Evolutionary conservation across 148 eudicot genomes (phyloP).

Genomic region (Fagopyrum tataricum): DNA sequence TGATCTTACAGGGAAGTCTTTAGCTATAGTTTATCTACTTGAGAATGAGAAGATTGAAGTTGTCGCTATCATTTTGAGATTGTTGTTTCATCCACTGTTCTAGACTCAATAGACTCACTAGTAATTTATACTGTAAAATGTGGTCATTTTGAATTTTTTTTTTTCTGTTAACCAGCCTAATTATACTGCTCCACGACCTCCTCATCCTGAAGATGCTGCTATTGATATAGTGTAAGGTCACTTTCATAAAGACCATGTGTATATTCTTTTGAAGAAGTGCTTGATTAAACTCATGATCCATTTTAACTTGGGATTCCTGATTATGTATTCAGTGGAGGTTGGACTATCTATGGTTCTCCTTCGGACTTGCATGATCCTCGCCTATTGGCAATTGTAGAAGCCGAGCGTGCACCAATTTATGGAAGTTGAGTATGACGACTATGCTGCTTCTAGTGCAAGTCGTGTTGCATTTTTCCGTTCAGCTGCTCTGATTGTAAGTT

Average conservation of each 20-base stretch:
- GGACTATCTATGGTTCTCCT: slow-evolving; percentile 83
- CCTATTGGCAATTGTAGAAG: slow-evolving; percentile 72
- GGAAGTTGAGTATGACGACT: slow-evolving; percentile 85
- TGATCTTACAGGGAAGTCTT: slow-evolving; percentile 74
- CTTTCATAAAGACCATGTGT: neutral
- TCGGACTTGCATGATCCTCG: slow-evolving; percentile 86
- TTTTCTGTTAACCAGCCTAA: slow-evolving; percentile 51
- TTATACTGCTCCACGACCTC: slow-evolving; percentile 78
- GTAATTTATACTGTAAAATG: neutral
- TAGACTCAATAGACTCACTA: too few species aligned
- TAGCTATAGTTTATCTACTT: slow-evolving; percentile 56
- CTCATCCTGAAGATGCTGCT: slow-evolving; percentile 61
- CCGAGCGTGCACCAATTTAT: slow-evolving; percentile 81
- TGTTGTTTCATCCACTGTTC: slow-evolving; percentile 69
- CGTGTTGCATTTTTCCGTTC: slow-evolving; percentile 93
- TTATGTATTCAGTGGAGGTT: slow-evolving; percentile 57
- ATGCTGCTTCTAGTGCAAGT: slow-evolving; percentile 65
- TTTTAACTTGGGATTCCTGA: slow-evolving; percentile 11
- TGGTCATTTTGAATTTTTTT: neutral
- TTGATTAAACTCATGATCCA: neutral
- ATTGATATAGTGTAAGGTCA: slow-evolving; percentile 82
- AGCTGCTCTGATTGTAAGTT: slow-evolving; percentile 73
- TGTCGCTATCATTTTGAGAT: slow-evolving; percentile 52
- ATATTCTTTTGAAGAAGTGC: neutral
- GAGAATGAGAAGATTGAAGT: slow-evolving; percentile 68